phyloP scores from a whole-genome alignment of 2,329 filamentous ascomycete species.

The Fusarium torreyae region DNA sequence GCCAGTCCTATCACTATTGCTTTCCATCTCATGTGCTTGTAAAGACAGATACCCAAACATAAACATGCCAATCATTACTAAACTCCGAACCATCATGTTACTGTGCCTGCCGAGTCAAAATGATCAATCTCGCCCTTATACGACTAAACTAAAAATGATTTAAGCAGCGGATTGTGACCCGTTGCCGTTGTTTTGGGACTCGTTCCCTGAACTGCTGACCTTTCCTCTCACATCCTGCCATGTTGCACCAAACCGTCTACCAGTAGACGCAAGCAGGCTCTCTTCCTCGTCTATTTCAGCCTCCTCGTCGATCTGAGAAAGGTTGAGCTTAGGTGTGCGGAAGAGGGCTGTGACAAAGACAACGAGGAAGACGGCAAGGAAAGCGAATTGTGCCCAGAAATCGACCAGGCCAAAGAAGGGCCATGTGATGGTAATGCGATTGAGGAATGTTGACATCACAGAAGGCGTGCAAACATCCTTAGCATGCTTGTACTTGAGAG shows the following conservation, averaged over 20 bases:
- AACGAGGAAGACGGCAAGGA: constrained; percentile 86
- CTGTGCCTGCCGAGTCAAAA: constrained; percentile 14
- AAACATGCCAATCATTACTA: constrained; percentile 10
- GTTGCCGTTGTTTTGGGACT: constrained; percentile 30
- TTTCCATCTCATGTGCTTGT: constrained; percentile 15
- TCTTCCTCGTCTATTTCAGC: constrained; percentile 95
- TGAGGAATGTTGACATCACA: constrained; percentile 92
- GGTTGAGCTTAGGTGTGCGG: constrained; percentile 82
- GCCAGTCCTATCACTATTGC: constrained; percentile 26
- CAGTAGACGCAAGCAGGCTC: constrained; percentile 86
- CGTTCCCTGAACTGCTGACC: constrained; percentile 40
- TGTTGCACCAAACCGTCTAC: constrained; percentile 84
- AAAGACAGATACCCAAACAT: constrained; percentile 38
- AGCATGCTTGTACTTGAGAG: constrained; percentile 78
- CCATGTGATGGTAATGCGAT: constrained; percentile 93
- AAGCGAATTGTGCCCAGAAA: constrained; percentile 97
- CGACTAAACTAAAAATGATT: constrained; percentile 2
- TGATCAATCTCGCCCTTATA: constrained; percentile 1
- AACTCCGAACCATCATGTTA: constrained; percentile 29
- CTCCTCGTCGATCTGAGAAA: constrained; percentile 87
- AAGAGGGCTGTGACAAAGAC: constrained; percentile 86
- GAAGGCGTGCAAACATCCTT: constrained; percentile 90
- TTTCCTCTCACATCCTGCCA: constrained; percentile 88
- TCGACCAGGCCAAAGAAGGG: constrained; percentile 93
- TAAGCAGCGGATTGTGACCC: constrained; percentile 41